Conservation (phyloP, 2,329 filamentous ascomycete species). For the Fusarium sp. region DNA sequence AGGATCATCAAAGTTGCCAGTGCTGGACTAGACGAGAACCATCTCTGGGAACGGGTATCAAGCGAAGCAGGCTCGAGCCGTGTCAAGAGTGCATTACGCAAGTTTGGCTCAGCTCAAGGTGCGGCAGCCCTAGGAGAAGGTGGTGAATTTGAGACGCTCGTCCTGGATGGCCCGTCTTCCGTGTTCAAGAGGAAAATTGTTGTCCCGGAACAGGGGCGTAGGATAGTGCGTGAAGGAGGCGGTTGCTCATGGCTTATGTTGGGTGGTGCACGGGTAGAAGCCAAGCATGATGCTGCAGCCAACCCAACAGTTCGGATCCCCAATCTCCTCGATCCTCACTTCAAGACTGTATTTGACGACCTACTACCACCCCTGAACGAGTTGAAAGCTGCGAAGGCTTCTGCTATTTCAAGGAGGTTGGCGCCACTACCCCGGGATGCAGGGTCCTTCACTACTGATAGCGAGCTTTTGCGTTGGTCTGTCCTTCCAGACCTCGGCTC, state of each 20-base stretch:
- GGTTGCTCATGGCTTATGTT: conserved; percentile 81
- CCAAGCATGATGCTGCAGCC: conserved; percentile 49
- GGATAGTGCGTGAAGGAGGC: conserved; percentile 74
- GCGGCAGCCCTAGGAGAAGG: conserved; percentile 85
- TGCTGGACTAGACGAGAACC: conserved; percentile 82
- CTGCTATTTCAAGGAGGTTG: conserved; percentile 3
- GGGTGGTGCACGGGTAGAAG: conserved; percentile 64
- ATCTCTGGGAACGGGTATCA: conserved; percentile 85
- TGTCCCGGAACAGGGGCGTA: conserved; percentile 65
- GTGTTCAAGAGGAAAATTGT: conserved; percentile 80
- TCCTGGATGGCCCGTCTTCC: conserved; percentile 78
- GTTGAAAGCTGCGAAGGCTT: conserved; percentile 8
- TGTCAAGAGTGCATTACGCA: conserved; percentile 66
- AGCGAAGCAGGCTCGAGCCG: conserved; percentile 60
- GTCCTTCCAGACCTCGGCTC: conserved; percentile 48
- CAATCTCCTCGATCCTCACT: conserved; percentile 73
- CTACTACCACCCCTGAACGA: conserved; percentile 39
- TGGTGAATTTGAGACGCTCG: conserved; percentile 95
- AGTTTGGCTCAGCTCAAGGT: conserved; percentile 76
- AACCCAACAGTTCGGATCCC: conserved; percentile 65
- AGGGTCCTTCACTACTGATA: conserved; percentile 31
- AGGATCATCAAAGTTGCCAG: conserved; percentile 95
- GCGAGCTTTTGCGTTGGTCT: conserved; percentile 53
- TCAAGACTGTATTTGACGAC: conserved; percentile 55
- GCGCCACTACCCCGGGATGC: background rate